phyloP scores from a whole-genome alignment of 2,329 filamentous ascomycete species.

The Arthrobotrys megalospora region DNA sequence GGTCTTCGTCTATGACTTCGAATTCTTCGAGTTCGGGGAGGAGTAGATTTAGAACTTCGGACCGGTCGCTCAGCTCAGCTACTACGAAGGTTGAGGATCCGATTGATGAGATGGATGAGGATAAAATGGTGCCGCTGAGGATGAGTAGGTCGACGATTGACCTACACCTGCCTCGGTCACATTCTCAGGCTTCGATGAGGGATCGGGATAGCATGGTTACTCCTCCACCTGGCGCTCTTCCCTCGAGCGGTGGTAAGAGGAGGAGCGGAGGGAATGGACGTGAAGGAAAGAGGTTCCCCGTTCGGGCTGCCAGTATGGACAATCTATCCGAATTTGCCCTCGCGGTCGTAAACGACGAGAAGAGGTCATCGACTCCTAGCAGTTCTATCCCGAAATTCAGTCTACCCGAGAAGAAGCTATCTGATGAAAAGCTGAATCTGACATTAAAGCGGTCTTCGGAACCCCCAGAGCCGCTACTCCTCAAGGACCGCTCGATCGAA shows the following conservation, averaged over 20 bases:
- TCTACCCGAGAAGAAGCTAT: conserved; percentile 43
- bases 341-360: conserved; percentile 25
- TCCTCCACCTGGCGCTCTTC: conserved; percentile 40
- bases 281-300: conserved; percentile 59
- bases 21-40: conserved; percentile 55
- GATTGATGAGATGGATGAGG: conserved; percentile 57
- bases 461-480: conserved; percentile 31
- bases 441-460: conserved; percentile 44
- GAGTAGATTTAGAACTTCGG: conserved; percentile 49
- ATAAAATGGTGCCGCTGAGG: conserved; percentile 52
- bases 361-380: conserved; percentile 15
- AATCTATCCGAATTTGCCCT: conserved; percentile 47
- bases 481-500: conserved; percentile 42
- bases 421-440: conserved; percentile 35
- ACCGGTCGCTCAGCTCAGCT: conserved; percentile 52
- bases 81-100: conserved; percentile 52
- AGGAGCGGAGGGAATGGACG: conserved; percentile 56
- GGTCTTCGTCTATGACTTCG: conserved; percentile 57
- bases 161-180: conserved; percentile 40
- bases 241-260: conserved; percentile 24
- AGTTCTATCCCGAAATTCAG: conserved; percentile 13
- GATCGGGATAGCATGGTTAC: conserved; percentile 51
- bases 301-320: conserved; percentile 59
- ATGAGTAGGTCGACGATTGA: conserved; percentile 57
- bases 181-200: conserved; percentile 52